Conservation (phyloP, 768 basidiomycete genomes). For the Boletellus sp. region DNA sequence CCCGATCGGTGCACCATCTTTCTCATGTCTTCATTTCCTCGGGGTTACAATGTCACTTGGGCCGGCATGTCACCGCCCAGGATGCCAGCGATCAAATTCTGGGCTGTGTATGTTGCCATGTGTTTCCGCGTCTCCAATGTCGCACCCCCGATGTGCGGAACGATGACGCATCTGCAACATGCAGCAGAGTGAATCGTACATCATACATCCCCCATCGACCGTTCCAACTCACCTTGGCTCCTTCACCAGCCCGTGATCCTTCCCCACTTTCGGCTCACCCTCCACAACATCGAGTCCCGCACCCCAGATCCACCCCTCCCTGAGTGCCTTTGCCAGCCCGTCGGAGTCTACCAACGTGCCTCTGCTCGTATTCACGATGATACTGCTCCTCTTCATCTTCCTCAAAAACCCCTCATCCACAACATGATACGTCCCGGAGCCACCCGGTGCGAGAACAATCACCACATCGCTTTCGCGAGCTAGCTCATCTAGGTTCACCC, state of each 20-base stretch:
- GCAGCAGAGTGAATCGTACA: not conserved
- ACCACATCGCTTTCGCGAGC: conserved; percentile 80
- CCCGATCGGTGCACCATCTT: not conserved
- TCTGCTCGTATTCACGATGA: conserved; percentile 82
- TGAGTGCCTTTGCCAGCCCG: conserved; percentile 78
- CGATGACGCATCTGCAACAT: conserved; percentile 58
- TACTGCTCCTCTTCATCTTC: conserved; percentile 80
- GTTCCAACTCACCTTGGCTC: conserved; percentile 56
- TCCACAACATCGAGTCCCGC: conserved; percentile 94
- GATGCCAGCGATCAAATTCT: conserved; percentile 46
- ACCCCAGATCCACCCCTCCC: conserved; percentile 79
- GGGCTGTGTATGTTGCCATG: conserved; percentile 76
- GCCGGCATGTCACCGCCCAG: conserved; percentile 62
- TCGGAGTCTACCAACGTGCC: conserved; percentile 89
- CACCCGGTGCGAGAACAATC: conserved; percentile 80
- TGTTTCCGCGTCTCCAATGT: conserved; percentile 78
- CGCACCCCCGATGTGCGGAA: conserved; percentile 92
- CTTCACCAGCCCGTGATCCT: conserved; percentile 76
- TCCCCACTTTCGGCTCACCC: conserved; percentile 75
- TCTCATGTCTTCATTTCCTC: not conserved
- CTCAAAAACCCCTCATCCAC: conserved; percentile 67
- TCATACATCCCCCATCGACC: not conserved
- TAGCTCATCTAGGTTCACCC: conserved; percentile 63
- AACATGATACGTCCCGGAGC: conserved; percentile 64
- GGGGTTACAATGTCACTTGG: conserved; percentile 27